phyloP scores from a whole-genome alignment of 768 basidiomycete genomes.

The Mycena vulgaris region DNA sequence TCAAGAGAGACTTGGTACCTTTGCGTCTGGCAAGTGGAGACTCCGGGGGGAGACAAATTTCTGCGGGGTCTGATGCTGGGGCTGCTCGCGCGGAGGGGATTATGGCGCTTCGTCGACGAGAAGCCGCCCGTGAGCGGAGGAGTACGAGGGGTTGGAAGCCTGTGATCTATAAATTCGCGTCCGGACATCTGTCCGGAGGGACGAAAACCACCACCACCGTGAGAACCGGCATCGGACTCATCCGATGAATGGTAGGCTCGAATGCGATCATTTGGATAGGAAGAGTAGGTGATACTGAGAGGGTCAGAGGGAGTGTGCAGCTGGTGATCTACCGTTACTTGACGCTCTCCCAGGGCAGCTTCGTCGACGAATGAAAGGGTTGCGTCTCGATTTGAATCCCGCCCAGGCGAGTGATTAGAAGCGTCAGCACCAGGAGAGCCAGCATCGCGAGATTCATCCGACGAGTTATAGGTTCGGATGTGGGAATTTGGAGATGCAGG shows the following conservation, averaged over 20 bases:
- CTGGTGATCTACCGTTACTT: slow-evolving; percentile 17
- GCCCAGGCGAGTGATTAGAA: too few relatives aligned
- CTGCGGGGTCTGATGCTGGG: neutral
- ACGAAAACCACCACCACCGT: slow-evolving; percentile 21
- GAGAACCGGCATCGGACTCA: slow-evolving; percentile 24
- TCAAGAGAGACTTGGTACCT: too few relatives aligned
- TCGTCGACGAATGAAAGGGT: too few relatives aligned
- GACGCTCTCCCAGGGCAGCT: too few relatives aligned
- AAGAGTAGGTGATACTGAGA: slow-evolving; percentile 4
- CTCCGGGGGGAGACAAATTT: slow-evolving; percentile 6
- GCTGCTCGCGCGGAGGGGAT: slow-evolving; percentile 19
- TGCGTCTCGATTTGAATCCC: too few relatives aligned
- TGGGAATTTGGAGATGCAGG: too few relatives aligned
- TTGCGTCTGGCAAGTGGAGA: neutral
- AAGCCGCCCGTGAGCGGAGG: slow-evolving; percentile 6
- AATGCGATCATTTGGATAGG: neutral
- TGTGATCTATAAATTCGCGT: slow-evolving; percentile 2
- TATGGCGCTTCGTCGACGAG: slow-evolving; percentile 16
- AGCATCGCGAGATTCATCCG: too few relatives aligned
- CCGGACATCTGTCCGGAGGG: slow-evolving; percentile 14
- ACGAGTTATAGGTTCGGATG: too few relatives aligned
- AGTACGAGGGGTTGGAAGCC: slow-evolving; percentile 1
- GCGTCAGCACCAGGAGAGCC: too few relatives aligned
- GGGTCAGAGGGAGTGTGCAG: neutral
- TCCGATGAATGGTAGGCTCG: slow-evolving; percentile 30